Conservation (phyloP, 2,329 filamentous ascomycete species). For the Phyllosticta citrichinensis region DNA sequence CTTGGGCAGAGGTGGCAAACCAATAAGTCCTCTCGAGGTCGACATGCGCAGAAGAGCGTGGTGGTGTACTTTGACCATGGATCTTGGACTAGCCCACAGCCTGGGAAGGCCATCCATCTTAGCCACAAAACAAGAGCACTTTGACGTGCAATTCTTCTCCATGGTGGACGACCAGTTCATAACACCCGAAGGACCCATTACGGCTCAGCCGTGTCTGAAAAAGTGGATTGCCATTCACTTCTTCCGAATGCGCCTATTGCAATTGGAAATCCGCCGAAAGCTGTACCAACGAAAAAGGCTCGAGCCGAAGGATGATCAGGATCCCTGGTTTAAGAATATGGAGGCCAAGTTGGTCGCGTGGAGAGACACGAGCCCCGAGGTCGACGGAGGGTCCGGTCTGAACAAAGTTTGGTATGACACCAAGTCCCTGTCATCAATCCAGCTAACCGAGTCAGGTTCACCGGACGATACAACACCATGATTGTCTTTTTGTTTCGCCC, state of each 20-base stretch:
- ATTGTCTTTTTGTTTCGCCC: slow-evolving; percentile 80
- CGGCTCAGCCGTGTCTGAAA: slow-evolving; percentile 62
- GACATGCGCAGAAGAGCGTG: slow-evolving; percentile 83
- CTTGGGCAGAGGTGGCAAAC: slow-evolving; percentile 47
- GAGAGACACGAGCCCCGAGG: slow-evolving; percentile 65
- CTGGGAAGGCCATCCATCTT: slow-evolving; percentile 82
- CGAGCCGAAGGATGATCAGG: slow-evolving; percentile 65
- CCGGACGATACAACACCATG: slow-evolving; percentile 72
- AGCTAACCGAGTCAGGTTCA: slow-evolving; percentile 37
- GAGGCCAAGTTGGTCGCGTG: slow-evolving; percentile 68
- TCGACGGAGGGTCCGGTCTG: slow-evolving; percentile 57
- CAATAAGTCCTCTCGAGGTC: slow-evolving; percentile 61
- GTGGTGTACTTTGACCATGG: slow-evolving; percentile 83
- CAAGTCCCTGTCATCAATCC: not conserved
- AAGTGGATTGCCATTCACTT: slow-evolving; percentile 90
- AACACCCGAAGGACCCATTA: slow-evolving; percentile 61
- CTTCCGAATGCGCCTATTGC: slow-evolving; percentile 78
- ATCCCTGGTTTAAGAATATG: slow-evolving; percentile 82
- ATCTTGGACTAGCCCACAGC: slow-evolving; percentile 76
- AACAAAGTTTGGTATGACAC: slow-evolving; percentile 68
- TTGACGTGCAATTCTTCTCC: slow-evolving; percentile 80
- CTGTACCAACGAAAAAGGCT: slow-evolving; percentile 76
- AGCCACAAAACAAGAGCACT: slow-evolving; percentile 68
- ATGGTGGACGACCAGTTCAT: slow-evolving; percentile 76
- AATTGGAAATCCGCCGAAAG: slow-evolving; percentile 76